Percentiles rank a stretch among this genome's conserved stretches.
Conservation (phyloP, 768 basidiomycete genomes). For the Xerocomellus chrysenteron region DNA sequence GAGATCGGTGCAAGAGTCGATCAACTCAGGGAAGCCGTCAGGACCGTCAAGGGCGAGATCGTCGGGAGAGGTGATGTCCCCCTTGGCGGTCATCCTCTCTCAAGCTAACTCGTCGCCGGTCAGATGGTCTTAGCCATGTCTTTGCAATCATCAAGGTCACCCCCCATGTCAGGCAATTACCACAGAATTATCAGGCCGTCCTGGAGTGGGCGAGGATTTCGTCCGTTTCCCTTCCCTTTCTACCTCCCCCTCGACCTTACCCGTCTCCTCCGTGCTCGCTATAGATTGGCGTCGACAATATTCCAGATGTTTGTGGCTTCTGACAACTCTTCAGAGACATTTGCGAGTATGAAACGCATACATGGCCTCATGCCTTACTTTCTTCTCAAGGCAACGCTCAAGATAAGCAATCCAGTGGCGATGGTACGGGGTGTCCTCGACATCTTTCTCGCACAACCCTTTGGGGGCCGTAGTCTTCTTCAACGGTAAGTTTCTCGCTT, state of each 20-base stretch:
- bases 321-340: conserved; percentile 87
- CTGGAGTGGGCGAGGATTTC: conserved; percentile 97
- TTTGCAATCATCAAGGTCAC: conserved; percentile 87
- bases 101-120: conserved; percentile 4
- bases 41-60: conserved; percentile 91
- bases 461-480: conserved; percentile 88
- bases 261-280: conserved; percentile 1
- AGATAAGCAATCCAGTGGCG: conserved; percentile 90
- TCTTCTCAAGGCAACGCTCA: conserved; percentile 87
- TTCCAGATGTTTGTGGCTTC: conserved; percentile 94
- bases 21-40: conserved; percentile 76
- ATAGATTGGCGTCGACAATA: conserved; percentile 90
- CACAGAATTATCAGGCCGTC: conserved; percentile 83
- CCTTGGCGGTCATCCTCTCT: not conserved
- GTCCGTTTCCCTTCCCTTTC: conserved; percentile 49
- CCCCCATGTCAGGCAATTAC: conserved; percentile 71
- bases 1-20: conserved; percentile 90
- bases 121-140: conserved; percentile 86
- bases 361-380: conserved; percentile 99
- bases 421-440: conserved; percentile 95
- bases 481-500: conserved; percentile 59
- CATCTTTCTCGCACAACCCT: conserved; percentile 94
- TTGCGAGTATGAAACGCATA: conserved; percentile 84
- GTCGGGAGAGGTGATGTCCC: conserved; percentile 69
- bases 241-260: conserved; percentile 3